Base-by-base conservation (phyloP, 2,329 filamentous ascomycete species). In the Fusarium siculi region DNA sequence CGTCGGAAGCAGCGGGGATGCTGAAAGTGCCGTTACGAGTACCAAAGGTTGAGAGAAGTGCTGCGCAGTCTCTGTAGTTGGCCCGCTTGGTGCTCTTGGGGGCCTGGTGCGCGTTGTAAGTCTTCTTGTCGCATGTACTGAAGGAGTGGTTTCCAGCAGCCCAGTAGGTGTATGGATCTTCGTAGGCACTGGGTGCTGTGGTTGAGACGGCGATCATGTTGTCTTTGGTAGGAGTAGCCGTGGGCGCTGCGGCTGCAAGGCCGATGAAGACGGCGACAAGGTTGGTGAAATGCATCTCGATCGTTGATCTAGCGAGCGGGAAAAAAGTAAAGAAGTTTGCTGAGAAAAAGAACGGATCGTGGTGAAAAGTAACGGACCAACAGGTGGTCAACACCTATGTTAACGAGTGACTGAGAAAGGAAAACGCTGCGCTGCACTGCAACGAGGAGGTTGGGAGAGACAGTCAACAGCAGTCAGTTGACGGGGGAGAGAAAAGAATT, bases 21-120 rank as follows among this genome's bases (percentile, higher is more conserved):
- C 53, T 62, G 49, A 81, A 81, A 19, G 76, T 80, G n/a, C 80
- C 80, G 44, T 80, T 81, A 42, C 71, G 63, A 18, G 66, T 66
- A 7, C 72, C 72, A 75, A 79, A 81, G 4, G 69, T 63, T 54
- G 79, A 81, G 63, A 77, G 78, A 6, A 81, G 75, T 9, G 79
- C 75, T 25, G 79, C 79, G 42, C 80, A 81, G 56, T 77, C 72
- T 21, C 72, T 69, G 75, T 78, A 81, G 69, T 80, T 66, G 55
- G 80, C 80, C 34, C 78, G 74, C 28, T 66, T 66, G 34, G 59
- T 60, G 50, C 70, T 63, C 46, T 50, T 61, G 49, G 72, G 58
- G 25, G 74, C 74, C 12, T 71, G 49, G 40, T 40, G 52, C 30
- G 50, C 68, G 19, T 49, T 25, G 66, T 78, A 80, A 11, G 75